These are phyloP conservation scores for Panicum virgatum DNA, from an alignment of 202 grass and related monocot species.

Conservation along the genomic window DNA sequence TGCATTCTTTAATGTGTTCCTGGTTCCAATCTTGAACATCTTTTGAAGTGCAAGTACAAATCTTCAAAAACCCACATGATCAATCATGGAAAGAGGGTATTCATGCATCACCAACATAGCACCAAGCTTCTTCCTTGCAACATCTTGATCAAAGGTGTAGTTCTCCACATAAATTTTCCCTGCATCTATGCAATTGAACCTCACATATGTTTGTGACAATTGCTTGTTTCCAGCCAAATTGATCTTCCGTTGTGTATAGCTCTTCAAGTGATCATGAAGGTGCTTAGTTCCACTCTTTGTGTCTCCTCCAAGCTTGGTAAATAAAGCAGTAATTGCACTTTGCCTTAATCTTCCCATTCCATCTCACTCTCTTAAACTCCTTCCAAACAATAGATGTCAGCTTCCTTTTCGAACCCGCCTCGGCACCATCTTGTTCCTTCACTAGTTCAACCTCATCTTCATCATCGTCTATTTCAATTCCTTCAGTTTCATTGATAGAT, in stretches of 20 bases:
- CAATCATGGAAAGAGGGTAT: neutral
- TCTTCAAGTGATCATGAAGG: no score
- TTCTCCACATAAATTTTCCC: neutral
- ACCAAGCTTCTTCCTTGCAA: conserved; percentile 12
- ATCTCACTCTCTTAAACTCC: neutral
- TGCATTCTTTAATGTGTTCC: no score
- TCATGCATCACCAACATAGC: conserved; percentile 8
- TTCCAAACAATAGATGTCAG: neutral
- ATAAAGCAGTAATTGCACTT: neutral
- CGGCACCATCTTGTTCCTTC: neutral
- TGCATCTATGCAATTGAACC: no score
- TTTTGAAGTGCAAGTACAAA: neutral
- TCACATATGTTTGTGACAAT: neutral
- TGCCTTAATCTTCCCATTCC: neutral
- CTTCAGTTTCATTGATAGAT: neutral
- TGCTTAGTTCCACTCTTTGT: neutral
- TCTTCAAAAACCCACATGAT: neutral
- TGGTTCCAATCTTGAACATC: no score
- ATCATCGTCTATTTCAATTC: neutral
- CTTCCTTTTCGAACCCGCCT: neutral
- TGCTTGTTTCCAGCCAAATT: neutral
- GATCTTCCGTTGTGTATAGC: neutral
- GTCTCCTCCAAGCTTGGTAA: neutral
- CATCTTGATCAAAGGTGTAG: no score
- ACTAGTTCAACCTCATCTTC: neutral